Base-by-base conservation (phyloP, 495 filamentous ascomycete species). In the Sabuloglossum arenarium region DNA sequence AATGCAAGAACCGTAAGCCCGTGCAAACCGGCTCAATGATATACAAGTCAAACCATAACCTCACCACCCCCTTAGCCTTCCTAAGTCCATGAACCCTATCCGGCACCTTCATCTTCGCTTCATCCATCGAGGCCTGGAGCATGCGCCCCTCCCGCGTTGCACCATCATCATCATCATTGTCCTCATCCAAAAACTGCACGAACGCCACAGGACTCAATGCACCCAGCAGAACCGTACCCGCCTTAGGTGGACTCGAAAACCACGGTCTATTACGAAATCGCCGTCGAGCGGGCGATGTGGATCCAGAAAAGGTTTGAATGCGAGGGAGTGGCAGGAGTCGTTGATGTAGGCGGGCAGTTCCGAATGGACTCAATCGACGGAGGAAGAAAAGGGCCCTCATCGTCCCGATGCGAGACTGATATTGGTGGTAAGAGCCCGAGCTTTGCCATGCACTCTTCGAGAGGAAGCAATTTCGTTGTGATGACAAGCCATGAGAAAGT, bases 21-120 rank as follows among this genome's bases (percentile, higher is more conserved):
- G 88, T 99, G 53, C 85, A 87, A 27, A 95, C 69, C 4, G 93
- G 90, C 65, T 99, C 93, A 49, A 79, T 80, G 42, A 94, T 68
- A 64, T 85, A 90, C 1, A 71, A 58, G 59, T 89, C 84, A 34
- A 88, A 60, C 49, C 80, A 79, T 10, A 86, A 66, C 23, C 79
- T 71, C 19, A 84, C 58, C 19, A 71, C 69, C 58, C 78, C 73
- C 43, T 73, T 65, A 23, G 79, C 47, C 46, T 76, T 75, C 14
- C 66, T 66, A 9, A 84, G 62, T 0, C 79, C 79, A 29, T 68
- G 71, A 49, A 81, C 71, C 60, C 80, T 69, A 1, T 81, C 76
- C 6, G 75, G 68, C 10, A 88, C 73, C 11, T 70, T 69, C 61
- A 83, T 85, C 56, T 72, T 27, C 10, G 29, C 73, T 67, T 94